phyloP scores from a whole-genome alignment of 169 alveolate species.

The Plasmodium billcollinsi region DNA sequence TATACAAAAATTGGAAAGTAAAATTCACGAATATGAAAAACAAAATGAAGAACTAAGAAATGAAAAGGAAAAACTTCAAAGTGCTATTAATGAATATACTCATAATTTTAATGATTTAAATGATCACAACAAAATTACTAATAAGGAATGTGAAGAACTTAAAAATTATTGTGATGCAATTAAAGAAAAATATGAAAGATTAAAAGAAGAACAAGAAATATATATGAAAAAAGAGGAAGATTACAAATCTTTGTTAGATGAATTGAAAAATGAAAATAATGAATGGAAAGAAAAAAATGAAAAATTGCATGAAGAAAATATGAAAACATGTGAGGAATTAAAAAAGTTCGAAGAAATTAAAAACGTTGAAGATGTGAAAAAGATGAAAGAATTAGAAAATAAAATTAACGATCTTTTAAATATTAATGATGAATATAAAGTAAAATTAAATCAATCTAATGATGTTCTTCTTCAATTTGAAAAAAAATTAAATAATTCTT shows the following conservation, averaged over 20 bases:
- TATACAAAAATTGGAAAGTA: slow-evolving; percentile 6
- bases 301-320: slow-evolving; percentile 34
- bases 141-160: slow-evolving; percentile 10
- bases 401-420: slow-evolving; percentile 3
- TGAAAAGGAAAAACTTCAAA: neutral
- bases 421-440: slow-evolving; percentile 3
- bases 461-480: neutral
- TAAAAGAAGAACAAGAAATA: slow-evolving; percentile 4
- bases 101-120: too few relatives aligned
- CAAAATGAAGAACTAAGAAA: slow-evolving; percentile 7
- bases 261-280: slow-evolving; percentile 14
- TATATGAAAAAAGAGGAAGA: neutral
- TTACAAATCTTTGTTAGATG: too few relatives aligned
- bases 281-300: slow-evolving; percentile 12
- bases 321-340: neutral
- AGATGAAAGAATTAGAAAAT: slow-evolving; percentile 16
- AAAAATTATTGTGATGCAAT: neutral
- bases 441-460: too few relatives aligned
- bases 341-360: neutral
- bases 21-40: slow-evolving; percentile 6
- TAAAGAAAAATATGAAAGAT: slow-evolving; percentile 17
- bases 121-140: slow-evolving; percentile 1
- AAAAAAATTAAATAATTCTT: slow-evolving; percentile 13
- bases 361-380: neutral
- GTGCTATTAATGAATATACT: too few relatives aligned